Conservation (phyloP, 1,139 yeast species). For the Candida sp. region DNA sequence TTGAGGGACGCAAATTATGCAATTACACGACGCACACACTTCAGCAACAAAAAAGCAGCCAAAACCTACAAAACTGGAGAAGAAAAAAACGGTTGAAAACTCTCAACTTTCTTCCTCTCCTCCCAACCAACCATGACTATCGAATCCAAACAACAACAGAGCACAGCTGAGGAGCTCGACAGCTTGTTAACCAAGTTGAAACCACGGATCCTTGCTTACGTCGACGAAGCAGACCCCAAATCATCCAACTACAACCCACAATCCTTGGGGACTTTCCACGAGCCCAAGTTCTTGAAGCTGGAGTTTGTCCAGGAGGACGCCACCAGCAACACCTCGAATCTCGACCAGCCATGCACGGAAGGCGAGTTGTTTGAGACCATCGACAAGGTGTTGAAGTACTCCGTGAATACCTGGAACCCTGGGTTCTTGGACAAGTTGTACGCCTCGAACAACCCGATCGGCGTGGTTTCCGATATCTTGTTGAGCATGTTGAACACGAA, state of each 20-base stretch:
- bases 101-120: neutral
- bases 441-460: slow-evolving; percentile 86
- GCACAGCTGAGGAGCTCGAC: slow-evolving; percentile 43
- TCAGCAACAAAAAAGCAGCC: neutral
- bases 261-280: slow-evolving; percentile 44
- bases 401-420: slow-evolving; percentile 88
- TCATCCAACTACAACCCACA: slow-evolving; percentile 26
- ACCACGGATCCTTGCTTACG: slow-evolving; percentile 41
- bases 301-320: slow-evolving; percentile 19
- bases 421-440: slow-evolving; percentile 87
- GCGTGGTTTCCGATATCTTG: slow-evolving; percentile 74
- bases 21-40: too few relatives aligned
- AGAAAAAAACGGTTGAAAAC: neutral
- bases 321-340: slow-evolving; percentile 4
- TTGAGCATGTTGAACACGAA: slow-evolving; percentile 79
- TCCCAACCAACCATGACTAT: slow-evolving; percentile 12
- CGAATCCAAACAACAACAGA: slow-evolving; percentile 29
- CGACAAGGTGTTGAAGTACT: slow-evolving; percentile 63
- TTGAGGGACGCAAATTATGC: too few relatives aligned
- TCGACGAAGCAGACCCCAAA: slow-evolving; percentile 37
- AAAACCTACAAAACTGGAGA: neutral
- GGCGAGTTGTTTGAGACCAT: slow-evolving; percentile 47
- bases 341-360: slow-evolving; percentile 22
- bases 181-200: slow-evolving; percentile 32
- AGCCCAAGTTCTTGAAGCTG: slow-evolving; percentile 36